Conservation (phyloP, 2,329 filamentous ascomycete genomes). For the Graphiopsis chlorocephala region DNA sequence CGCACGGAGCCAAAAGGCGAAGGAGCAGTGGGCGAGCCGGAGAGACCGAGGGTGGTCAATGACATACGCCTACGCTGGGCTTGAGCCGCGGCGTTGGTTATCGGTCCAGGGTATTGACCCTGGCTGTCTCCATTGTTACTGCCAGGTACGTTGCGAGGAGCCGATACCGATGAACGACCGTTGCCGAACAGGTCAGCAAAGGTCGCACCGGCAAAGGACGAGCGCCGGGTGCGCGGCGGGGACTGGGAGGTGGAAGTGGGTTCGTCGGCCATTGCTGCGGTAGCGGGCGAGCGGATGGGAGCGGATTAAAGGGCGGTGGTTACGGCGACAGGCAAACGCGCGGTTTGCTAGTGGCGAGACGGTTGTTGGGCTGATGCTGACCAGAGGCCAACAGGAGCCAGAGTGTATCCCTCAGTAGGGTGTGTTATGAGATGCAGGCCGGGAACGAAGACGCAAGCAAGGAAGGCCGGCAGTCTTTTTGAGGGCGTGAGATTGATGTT, state of each 20-base stretch:
- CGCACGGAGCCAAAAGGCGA: constrained; percentile 44
- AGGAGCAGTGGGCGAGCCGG: constrained; percentile 37
- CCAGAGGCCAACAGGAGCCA: constrained; percentile 16
- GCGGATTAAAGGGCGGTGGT: constrained; percentile 7
- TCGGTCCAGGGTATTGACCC: constrained; percentile 43
- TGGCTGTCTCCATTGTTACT: constrained; percentile 35
- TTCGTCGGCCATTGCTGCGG: constrained; percentile 35
- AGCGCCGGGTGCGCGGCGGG: constrained; percentile 41
- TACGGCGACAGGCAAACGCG: not conserved
- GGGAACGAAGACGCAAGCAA: constrained; percentile 14
- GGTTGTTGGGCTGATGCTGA: constrained; percentile 11
- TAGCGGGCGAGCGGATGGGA: not conserved
- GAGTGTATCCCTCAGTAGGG: constrained; percentile 6
- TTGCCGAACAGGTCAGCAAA: constrained; percentile 49
- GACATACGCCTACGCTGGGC: constrained; percentile 50
- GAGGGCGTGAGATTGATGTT: not conserved
- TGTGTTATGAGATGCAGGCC: constrained; percentile 8
- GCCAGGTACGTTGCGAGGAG: constrained; percentile 23
- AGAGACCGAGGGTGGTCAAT: constrained; percentile 49
- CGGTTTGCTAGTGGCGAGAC: constrained; percentile 1
- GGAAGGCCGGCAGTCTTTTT: not conserved
- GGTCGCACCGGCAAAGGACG: constrained; percentile 48
- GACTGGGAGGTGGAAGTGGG: constrained; percentile 39
- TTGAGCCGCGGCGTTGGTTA: constrained; percentile 48
- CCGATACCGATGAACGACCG: constrained; percentile 27